Evolutionary conservation across 208 protist species (phyloP), one percentile per base, ranked within the genome.

Genomic region (Trypanosoma boissoni): DNA sequence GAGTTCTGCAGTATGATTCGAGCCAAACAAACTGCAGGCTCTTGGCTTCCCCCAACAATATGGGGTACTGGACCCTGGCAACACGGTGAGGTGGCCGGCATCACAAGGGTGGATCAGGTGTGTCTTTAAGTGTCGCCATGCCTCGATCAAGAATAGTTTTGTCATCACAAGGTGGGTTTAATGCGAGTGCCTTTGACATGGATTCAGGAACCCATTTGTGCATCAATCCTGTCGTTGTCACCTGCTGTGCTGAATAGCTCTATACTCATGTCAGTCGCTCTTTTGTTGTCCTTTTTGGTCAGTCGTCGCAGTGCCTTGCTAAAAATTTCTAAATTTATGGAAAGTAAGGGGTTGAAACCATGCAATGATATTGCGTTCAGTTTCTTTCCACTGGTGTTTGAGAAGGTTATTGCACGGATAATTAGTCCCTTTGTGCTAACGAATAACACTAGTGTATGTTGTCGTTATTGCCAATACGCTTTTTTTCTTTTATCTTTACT

Each of bases 391-490:
- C 78, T 58, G n/a, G 28, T 57, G 6, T 63, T 64, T 24, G 80
- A 89, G 63, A 80, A 79, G 53, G 20, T 91, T 29, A 79, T 74
- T 10, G 76, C 69, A 7, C 31, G 57, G 10, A 55, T 86, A 3
- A 83, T 91, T 36, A n/a, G 78, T 94, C 9, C 27, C 86, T 16
- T 94, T 94, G 53, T 94, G 88, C 57, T 91, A 78, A 73, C 84
- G 88, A 34, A 73, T 81, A 27, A 80, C 81, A 24, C 80, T 94
- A n/a, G 82, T 89, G 66, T 94, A 90, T 58, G 64, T 94, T 18
- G 84, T 94, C 16, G 79, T 88, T 18, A 86, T 91, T 74, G 84
- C 77, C 34, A 84, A 94, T 68, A 86, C 91, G n/a, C 50, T 48
- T 92, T 23, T 59, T 58, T 36, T 76, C 88, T 27, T 54, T 92